phyloP scores from a whole-genome alignment of 169 alveolate genomes.

The Eimeria necatrix region DNA sequence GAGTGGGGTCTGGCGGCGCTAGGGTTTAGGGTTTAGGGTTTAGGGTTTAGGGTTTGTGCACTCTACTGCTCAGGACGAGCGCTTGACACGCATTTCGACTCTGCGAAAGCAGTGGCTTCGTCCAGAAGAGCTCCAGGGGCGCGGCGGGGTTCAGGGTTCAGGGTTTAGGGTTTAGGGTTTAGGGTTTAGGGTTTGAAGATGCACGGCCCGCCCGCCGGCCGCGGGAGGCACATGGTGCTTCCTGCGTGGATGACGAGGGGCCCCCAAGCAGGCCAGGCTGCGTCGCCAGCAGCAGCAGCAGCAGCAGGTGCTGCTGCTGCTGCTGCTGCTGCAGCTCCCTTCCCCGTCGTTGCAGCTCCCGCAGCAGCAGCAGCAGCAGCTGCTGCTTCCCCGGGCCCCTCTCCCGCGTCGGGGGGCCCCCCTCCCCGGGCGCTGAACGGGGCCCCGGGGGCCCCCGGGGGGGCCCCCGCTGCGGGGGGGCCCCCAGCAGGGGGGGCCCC shows the following conservation, averaged over 20 bases:
- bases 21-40: slow-evolving; percentile 37
- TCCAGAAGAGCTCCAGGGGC: too few relatives aligned
- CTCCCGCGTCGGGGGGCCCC: neutral
- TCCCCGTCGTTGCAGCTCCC: neutral
- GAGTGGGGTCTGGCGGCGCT: too few relatives aligned
- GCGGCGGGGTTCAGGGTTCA: neutral
- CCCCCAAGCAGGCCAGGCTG: neutral
- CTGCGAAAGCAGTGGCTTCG: too few relatives aligned
- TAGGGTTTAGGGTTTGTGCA: slow-evolving; percentile 19
- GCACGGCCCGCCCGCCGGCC: slow-evolving; percentile 51
- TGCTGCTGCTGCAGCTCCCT: neutral
- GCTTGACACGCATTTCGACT: neutral
- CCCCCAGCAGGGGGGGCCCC: neutral
- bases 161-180: slow-evolving; percentile 33
- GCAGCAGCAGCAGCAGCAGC: slow-evolving; percentile 19
- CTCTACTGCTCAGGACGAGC: too few relatives aligned
- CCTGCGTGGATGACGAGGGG: slow-evolving; percentile 77
- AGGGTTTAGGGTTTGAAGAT: neutral
- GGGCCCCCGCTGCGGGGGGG: neutral
- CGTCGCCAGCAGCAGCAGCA: slow-evolving; percentile 12
- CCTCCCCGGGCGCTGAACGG: neutral
- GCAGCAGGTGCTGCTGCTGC: neutral
- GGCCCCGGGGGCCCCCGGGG: neutral
- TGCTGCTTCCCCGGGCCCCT: neutral
- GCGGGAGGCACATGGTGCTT: slow-evolving; percentile 76